Conservation (phyloP, 371 early-diverging fungal species). For the Nematocida homosporus region DNA sequence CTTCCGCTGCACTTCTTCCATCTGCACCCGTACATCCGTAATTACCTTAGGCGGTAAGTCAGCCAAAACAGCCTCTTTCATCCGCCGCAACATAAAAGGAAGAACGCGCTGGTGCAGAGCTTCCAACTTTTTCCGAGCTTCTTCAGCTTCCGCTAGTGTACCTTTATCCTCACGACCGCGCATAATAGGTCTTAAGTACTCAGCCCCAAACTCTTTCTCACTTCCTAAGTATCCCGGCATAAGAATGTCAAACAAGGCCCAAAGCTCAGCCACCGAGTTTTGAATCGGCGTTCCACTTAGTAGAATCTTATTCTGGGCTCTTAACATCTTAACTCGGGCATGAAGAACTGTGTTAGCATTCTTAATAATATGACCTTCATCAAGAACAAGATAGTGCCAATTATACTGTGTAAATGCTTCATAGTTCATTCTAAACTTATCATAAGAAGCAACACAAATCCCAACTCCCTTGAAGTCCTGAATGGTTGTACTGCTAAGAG, state of each 20-base stretch:
- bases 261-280: constrained; percentile 73
- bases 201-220: constrained; percentile 58
- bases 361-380: constrained; percentile 97
- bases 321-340: constrained; percentile 77
- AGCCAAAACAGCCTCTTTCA: constrained; percentile 93
- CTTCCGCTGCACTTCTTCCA: constrained; percentile 75
- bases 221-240: constrained; percentile 78
- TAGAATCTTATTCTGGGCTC: constrained; percentile 75
- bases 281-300: constrained; percentile 97
- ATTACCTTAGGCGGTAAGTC: constrained; percentile 98
- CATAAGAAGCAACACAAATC: constrained; percentile 70
- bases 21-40: constrained; percentile 87
- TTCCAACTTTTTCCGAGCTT: constrained; percentile 71
- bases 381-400: constrained; percentile 92
- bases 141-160: constrained; percentile 49
- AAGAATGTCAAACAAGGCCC: constrained; percentile 78
- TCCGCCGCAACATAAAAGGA: constrained; percentile 87
- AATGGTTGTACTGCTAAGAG: constrained; percentile 11
- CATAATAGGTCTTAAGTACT: constrained; percentile 71
- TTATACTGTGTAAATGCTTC: constrained; percentile 72
- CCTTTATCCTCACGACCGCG: constrained; percentile 45
- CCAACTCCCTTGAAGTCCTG: constrained; percentile 2
- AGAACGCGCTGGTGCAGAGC: constrained; percentile 87
- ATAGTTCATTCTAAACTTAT: constrained; percentile 86
- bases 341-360: constrained; percentile 88